Evolutionary conservation across 345 rosid genomes (phyloP).

Genomic region (Linum trigynum): DNA sequence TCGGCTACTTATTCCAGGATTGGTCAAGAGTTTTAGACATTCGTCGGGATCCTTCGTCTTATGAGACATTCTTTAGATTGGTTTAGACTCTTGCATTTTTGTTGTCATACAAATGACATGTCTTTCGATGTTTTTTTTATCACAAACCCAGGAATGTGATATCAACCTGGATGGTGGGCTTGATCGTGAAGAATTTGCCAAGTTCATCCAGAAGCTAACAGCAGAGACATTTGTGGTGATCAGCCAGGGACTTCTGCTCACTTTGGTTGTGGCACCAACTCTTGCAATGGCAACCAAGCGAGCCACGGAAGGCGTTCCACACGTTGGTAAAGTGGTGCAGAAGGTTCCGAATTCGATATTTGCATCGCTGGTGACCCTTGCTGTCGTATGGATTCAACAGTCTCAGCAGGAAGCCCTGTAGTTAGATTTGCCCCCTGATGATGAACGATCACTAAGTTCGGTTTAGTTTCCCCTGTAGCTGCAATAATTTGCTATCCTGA

Average conservation of each 20-base stretch:
- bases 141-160: constrained; percentile 46
- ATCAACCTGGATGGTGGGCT: constrained; percentile 70
- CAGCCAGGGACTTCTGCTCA: constrained; percentile 69
- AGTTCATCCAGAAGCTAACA: constrained; percentile 47
- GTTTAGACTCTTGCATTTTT: background rate
- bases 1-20: no score
- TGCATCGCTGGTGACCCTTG: constrained; percentile 78
- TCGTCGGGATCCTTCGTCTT: no score
- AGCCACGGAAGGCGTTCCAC: constrained; percentile 83
- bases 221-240: constrained; percentile 52
- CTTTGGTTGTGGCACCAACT: constrained; percentile 81
- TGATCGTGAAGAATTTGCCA: constrained; percentile 65
- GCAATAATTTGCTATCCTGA: no score
- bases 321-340: constrained; percentile 73
- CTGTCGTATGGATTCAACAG: constrained; percentile 51
- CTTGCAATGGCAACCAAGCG: constrained; percentile 78
- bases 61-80: background rate
- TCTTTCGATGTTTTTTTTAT: background rate
- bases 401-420: constrained; percentile 15
- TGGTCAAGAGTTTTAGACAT: no score
- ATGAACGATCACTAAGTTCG: background rate
- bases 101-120: background rate
- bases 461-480: background rate
- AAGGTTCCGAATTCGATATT: constrained; percentile 68
- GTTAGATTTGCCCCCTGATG: background rate